Conservation (phyloP, 2,329 filamentous ascomycete species). For the Scolecobasidium constrictum region DNA sequence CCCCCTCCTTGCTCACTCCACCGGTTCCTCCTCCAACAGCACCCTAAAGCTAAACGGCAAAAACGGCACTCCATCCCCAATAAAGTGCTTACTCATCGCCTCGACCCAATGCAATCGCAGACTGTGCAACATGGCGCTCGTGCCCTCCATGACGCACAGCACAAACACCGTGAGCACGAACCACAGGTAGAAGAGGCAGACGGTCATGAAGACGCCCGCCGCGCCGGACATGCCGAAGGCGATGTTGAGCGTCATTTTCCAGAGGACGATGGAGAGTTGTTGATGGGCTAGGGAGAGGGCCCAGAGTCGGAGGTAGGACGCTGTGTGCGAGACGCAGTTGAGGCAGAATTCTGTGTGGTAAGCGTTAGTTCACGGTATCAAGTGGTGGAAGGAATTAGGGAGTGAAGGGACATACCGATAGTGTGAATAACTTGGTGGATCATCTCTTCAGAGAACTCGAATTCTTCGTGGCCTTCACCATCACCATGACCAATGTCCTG, state of each 20-base stretch:
- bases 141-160: conserved; percentile 90
- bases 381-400: not conserved
- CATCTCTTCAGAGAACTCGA: conserved; percentile 95
- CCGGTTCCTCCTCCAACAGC: conserved; percentile 67
- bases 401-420: conserved; percentile 57
- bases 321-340: conserved; percentile 97
- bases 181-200: conserved; percentile 79
- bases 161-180: conserved; percentile 74
- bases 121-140: conserved; percentile 88
- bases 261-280: conserved; percentile 90
- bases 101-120: conserved; percentile 93
- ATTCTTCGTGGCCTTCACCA: conserved; percentile 87
- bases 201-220: conserved; percentile 66
- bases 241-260: conserved; percentile 85
- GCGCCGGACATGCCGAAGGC: conserved; percentile 58
- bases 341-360: conserved; percentile 91
- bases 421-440: conserved; percentile 99
- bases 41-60: conserved; percentile 79
- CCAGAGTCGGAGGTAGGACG: conserved; percentile 97
- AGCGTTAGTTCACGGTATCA: no score
- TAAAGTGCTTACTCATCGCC: conserved; percentile 95
- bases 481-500: conserved; percentile 60
- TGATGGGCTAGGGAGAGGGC: conserved; percentile 94
- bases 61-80: conserved; percentile 75
- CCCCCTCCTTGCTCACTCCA: no score